Conservation (phyloP, 345 rosid species). For the Eucalyptus sp. region DNA sequence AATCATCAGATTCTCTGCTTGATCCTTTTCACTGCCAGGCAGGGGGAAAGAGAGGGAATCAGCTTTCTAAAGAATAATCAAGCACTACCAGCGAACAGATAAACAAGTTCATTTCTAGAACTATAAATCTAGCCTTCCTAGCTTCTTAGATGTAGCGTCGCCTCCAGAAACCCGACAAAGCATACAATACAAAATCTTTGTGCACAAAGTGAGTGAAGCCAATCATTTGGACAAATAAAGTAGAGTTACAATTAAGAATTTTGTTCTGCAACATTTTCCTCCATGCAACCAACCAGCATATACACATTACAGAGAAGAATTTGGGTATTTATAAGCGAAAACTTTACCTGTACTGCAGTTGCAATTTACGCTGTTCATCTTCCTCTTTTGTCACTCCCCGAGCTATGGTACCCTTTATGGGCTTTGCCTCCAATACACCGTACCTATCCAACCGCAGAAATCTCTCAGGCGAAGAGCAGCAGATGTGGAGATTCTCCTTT, state of each 20-base stretch:
- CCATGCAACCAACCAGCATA: not conserved
- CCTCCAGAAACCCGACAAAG: not conserved
- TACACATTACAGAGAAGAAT: not conserved
- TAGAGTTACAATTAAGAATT: not conserved
- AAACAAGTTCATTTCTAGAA: not conserved
- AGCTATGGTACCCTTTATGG: constrained; percentile 87
- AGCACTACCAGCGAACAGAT: not conserved
- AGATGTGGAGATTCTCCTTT: constrained; percentile 45
- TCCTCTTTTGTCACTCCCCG: constrained; percentile 64
- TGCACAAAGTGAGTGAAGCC: not conserved
- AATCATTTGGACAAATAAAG: not conserved
- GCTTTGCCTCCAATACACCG: constrained; percentile 71
- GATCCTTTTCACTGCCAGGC: constrained; percentile 79
- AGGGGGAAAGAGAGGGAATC: not conserved
- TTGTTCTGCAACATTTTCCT: not conserved
- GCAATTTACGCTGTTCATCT: constrained; percentile 58
- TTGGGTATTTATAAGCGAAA: not conserved
- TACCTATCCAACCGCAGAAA: constrained; percentile 68
- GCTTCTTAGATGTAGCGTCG: not conserved
- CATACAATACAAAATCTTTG: not conserved
- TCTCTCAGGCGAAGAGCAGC: constrained; percentile 95
- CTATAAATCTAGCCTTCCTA: not conserved
- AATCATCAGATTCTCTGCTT: constrained; percentile 96
- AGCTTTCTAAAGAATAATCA: not conserved
- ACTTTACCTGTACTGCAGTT: constrained; percentile 60